These are phyloP conservation scores for Rhizophagus clarus DNA, from an alignment of 192 early-diverging fungal genomes.

Conservation along the genomic window DNA sequence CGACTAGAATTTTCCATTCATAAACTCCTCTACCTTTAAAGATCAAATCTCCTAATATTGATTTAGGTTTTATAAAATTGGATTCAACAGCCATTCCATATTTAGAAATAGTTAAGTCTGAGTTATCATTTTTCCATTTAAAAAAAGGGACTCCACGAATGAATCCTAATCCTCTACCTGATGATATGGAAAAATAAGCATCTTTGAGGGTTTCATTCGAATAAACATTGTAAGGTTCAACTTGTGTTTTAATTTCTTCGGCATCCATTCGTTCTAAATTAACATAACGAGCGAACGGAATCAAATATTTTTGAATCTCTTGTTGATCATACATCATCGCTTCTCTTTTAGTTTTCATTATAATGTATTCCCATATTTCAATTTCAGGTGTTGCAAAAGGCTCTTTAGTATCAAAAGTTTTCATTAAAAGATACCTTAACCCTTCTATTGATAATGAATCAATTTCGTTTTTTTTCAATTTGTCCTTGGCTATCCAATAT, in stretches of 20 bases:
- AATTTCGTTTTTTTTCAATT: neutral
- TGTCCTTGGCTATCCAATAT: neutral
- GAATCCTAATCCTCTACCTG: neutral
- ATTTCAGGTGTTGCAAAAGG: neutral
- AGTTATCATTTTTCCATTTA: neutral
- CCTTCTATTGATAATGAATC: neutral
- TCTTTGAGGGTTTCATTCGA: neutral
- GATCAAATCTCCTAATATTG: too few species aligned
- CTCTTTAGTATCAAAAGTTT: neutral
- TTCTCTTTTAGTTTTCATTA: neutral
- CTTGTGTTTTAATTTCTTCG: neutral
- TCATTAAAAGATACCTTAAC: neutral
- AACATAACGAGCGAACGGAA: neutral
- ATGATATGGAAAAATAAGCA: neutral
- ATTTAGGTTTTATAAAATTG: too few species aligned
- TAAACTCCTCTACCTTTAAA: too few species aligned
- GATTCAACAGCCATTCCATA: neutral
- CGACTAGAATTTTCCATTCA: too few species aligned
- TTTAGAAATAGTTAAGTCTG: neutral
- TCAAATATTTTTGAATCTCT: neutral
- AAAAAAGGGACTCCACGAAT: neutral
- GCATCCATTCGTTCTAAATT: conserved; percentile 1
- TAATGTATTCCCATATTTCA: neutral
- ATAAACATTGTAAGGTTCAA: neutral
- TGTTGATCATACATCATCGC: neutral